Base-by-base conservation (phyloP, 352 stramenopile genomes). In the Globisporangium cystogenes region DNA sequence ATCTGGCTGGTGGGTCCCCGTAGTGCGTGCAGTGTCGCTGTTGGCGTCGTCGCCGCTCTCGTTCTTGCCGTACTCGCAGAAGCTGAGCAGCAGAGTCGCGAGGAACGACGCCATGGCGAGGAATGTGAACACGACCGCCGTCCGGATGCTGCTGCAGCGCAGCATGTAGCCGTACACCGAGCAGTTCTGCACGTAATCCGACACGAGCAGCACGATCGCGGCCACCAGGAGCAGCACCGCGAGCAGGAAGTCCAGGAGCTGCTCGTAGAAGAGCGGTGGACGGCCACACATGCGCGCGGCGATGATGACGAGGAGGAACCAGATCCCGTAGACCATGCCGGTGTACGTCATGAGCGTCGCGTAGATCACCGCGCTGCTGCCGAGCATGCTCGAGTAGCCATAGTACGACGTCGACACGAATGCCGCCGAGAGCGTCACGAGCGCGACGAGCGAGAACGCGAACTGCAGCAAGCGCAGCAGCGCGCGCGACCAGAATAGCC, bases 321-420 rank as follows among this genome's bases (percentile, higher is more conserved):
- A 81, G 40, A 89, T 59, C 7, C 62, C 77, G 53, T 85, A 74
- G 1, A 91, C 53, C 64, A 91, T 81, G 7, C 65, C 67, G 24
- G 75, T 86, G 61, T 87, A 91, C 10, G 77, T 80, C 45, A 81
- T 66, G 11, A 90, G 50, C 14, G 68, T 75, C 53, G 69, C 68
- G 55, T 75, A 90, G 18, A 69, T 84, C 29, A 72, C 68, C 6
- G 73, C 59, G 58, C 71, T 68, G 52, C 74, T 88, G 31, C 74
- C 73, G 44, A 88, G 53, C 76, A 90, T 90, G 49, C 67, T 86
- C 35, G 72, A 74, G 64, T 84, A 87, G 11, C 76, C 74, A 62
- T 85, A 85, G 62, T 82, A 87, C 33, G 74, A 78, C 7, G 72
- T 62, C 24, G 66, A 63, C 23, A 86, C 76, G 55, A 90, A 90